Evolutionary conservation across 2,329 filamentous ascomycete genomes (phyloP), one percentile per base, ranked within the genome.

Genomic region (Monosporascus sp.): DNA sequence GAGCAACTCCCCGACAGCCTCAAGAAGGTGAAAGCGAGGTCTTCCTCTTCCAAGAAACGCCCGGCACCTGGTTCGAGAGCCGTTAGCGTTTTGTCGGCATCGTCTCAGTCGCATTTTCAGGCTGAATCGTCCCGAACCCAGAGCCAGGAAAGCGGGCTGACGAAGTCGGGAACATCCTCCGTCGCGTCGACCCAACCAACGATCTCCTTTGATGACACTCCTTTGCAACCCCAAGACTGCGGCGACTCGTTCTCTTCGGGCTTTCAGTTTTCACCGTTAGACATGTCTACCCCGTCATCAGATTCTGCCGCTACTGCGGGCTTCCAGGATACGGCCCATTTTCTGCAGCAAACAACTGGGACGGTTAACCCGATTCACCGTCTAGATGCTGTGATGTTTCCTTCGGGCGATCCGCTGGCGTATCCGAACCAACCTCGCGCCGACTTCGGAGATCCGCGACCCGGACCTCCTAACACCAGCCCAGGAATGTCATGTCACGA

Each of bases 321-420:
- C n/a, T 57, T 68, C 52, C 65, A 67, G 18, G 66, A 67, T 37
- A 60, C 63, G 24, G 61, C 61, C 36, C 58, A 60, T 31, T 53
- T 67, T 62, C 50, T 60, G 59, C 57, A 60, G 39, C 54, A 51
- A 31, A 52, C 54, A 31, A 56, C 57, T 49, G 65, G 64, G 50
- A 66, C 62, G 35, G 66, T 70, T 47, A 80, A 74, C 60, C 72
- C 74, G 5, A 74, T 91, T 17, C 81, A 87, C 58, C 88, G 89
- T 65, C 78, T 92, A 7, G 86, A 86, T 54, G 83, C 85, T 3
- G 83, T 92, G 72, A 91, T 93, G 86, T 93, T 93, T 63, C 86
- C 88, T 1, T 87, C 87, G 0, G 80, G 82, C 36, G 88, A 93
- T 62, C 88, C 89, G 0, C 87, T 93, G 57, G 87, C 86, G 0